These are phyloP conservation scores for Macrophomina tecta DNA, from an alignment of 2,329 filamentous ascomycete genomes.

Conservation along the genomic window DNA sequence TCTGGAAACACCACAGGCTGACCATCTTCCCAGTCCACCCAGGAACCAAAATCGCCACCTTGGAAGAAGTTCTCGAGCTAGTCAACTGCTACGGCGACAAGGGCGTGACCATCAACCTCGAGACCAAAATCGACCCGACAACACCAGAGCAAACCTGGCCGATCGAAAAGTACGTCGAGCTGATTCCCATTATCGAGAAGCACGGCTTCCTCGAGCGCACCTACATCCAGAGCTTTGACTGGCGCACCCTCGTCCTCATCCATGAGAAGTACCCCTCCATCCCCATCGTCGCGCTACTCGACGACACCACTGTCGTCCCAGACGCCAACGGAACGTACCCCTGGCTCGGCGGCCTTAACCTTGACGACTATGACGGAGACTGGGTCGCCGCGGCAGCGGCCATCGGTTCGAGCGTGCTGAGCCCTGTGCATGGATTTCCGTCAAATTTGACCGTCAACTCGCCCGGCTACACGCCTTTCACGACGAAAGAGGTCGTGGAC, in stretches of 20 bases:
- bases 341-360: conserved; percentile 36
- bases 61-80: conserved; percentile 35
- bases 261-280: conserved; percentile 33
- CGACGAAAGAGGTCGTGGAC: conserved; percentile 32
- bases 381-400: conserved; percentile 34
- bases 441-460: conserved; percentile 31
- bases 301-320: conserved; percentile 30
- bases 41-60: conserved; percentile 34
- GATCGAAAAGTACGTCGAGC: conserved; percentile 33
- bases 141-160: conserved; percentile 32
- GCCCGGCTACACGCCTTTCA: conserved; percentile 33
- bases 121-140: conserved; percentile 36
- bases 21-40: conserved; percentile 21
- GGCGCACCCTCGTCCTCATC: conserved; percentile 34
- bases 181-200: conserved; percentile 32
- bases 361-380: conserved; percentile 33
- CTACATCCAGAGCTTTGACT: conserved; percentile 36
- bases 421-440: conserved; percentile 31
- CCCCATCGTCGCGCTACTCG: conserved; percentile 33
- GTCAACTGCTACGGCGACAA: conserved; percentile 35
- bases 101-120: conserved; percentile 34
- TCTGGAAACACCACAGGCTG: not conserved
- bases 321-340: conserved; percentile 31
- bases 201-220: conserved; percentile 32
- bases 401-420: conserved; percentile 31